phyloP scores from a whole-genome alignment of 148 eudicot genomes.

The Heliamphora exappendiculata region DNA sequence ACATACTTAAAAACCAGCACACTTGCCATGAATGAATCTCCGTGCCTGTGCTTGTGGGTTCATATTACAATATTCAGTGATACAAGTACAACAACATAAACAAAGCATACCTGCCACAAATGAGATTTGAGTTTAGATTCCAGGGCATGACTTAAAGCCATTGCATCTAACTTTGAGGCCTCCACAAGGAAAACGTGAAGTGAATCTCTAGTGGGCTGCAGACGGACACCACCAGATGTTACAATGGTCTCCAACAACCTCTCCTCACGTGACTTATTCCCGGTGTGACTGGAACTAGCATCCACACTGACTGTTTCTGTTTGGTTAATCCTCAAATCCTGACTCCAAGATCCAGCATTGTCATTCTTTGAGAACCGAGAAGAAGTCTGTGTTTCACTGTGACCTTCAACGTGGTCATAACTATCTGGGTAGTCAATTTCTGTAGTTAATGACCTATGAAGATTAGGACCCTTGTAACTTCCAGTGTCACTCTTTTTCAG shows the following conservation, averaged over 20 bases:
- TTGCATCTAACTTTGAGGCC: conserved; percentile 78
- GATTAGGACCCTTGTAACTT: conserved; percentile 74
- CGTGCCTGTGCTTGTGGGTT: too few relatives aligned
- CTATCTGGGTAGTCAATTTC: conserved; percentile 54
- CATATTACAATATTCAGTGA: background rate
- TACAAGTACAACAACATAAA: conserved; percentile 9
- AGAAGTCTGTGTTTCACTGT: conserved; percentile 34
- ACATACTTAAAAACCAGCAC: too few relatives aligned
- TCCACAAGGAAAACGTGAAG: conserved; percentile 72
- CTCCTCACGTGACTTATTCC: conserved; percentile 71
- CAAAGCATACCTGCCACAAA: conserved; percentile 69
- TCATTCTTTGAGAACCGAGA: conserved; percentile 35
- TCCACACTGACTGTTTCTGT: conserved; percentile 47
- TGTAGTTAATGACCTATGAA: conserved; percentile 69
- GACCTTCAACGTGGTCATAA: conserved; percentile 42
- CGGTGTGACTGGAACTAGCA: conserved; percentile 33
- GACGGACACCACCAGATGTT: conserved; percentile 88
- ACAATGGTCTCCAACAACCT: conserved; percentile 89
- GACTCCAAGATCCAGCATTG: conserved; percentile 64
- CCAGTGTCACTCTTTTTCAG: conserved; percentile 59
- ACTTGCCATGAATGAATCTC: too few relatives aligned
- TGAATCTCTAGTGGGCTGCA: conserved; percentile 94
- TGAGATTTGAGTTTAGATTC: conserved; percentile 78
- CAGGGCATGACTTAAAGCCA: conserved; percentile 71
- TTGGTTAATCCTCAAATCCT: conserved; percentile 33